Conservation (phyloP, 169 alveolate genomes). For the Cryptosporidium meleagridis region DNA sequence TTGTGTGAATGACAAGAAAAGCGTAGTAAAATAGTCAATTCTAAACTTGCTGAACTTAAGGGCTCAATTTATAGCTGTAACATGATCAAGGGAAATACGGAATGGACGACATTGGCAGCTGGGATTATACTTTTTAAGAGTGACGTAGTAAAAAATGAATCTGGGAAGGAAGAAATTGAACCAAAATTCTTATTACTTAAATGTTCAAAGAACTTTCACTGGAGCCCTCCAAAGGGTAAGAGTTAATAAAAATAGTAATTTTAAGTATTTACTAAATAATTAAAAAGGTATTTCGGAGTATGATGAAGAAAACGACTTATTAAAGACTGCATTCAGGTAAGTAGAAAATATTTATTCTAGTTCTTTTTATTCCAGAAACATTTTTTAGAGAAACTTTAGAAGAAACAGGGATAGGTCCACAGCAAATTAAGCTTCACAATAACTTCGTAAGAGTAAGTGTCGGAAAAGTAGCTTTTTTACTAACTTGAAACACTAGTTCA, state of each 20-base stretch:
- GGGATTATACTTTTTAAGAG: constrained; percentile 50
- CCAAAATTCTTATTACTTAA: constrained; percentile 34
- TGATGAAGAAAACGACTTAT: constrained; percentile 13
- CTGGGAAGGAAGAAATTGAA: neutral
- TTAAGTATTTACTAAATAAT: neutral
- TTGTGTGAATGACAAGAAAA: neutral
- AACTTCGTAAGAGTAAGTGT: constrained; percentile 32
- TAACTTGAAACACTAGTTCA: neutral
- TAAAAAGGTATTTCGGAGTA: constrained; percentile 29
- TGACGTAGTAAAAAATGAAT: neutral
- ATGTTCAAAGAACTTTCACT: constrained; percentile 54
- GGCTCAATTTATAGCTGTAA: neutral
- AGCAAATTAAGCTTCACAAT: constrained; percentile 37
- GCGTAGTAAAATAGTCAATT: neutral
- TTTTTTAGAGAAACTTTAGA: constrained; percentile 57
- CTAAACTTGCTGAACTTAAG: neutral
- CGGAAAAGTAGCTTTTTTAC: neutral
- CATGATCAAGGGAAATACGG: neutral
- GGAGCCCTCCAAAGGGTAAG: constrained; percentile 75
- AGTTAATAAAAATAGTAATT: neutral
- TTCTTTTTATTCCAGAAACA: neutral
- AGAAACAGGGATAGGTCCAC: constrained; percentile 43
- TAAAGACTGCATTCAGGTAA: constrained; percentile 69
- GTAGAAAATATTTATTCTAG: neutral
- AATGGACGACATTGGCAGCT: constrained; percentile 41